Evolutionary conservation across 441 rosid genomes (phyloP).

Genomic region (Erodium moschatum): DNA sequence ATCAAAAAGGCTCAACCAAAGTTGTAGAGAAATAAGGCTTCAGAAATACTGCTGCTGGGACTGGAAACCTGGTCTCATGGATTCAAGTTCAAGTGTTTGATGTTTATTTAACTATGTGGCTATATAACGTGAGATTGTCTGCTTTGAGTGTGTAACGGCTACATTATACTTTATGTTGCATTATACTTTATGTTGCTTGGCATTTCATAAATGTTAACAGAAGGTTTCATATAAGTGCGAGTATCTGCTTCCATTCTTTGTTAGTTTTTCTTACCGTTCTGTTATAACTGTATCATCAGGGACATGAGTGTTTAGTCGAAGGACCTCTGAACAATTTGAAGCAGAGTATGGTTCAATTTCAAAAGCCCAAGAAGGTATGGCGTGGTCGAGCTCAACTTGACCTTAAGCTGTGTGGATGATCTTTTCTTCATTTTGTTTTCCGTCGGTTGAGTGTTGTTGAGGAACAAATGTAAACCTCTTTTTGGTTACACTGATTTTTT

Average conservation of each 20-base stretch:
- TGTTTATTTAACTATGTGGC: slow-evolving; percentile 3
- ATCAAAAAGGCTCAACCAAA: too few relatives aligned
- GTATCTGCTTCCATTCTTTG: not conserved
- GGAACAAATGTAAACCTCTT: not conserved
- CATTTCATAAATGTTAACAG: not conserved
- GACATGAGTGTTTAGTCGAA: slow-evolving; percentile 94
- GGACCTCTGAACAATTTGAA: slow-evolving; percentile 96
- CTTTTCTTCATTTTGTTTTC: not conserved
- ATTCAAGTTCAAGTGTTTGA: too few relatives aligned
- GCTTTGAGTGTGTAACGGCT: not conserved
- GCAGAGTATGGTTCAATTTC: slow-evolving; percentile 98
- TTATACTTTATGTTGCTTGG: not conserved
- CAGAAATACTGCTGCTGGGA: too few relatives aligned
- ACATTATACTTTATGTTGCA: not conserved
- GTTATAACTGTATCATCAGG: slow-evolving; percentile 31
- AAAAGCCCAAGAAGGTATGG: slow-evolving; percentile 85
- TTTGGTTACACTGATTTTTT: slow-evolving; percentile 4
- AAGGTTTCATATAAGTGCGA: not conserved
- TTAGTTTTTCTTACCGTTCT: not conserved
- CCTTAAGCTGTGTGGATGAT: not conserved
- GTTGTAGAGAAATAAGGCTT: too few relatives aligned
- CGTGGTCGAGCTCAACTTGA: not conserved
- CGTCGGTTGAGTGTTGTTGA: not conserved
- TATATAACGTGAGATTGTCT: not conserved
- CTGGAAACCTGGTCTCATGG: too few relatives aligned